A percentile compares a stretch with the other conserved stretches of the same genome.
phyloP scores from a whole-genome alignment of 495 filamentous ascomycete genomes.

The Podospora conica region DNA sequence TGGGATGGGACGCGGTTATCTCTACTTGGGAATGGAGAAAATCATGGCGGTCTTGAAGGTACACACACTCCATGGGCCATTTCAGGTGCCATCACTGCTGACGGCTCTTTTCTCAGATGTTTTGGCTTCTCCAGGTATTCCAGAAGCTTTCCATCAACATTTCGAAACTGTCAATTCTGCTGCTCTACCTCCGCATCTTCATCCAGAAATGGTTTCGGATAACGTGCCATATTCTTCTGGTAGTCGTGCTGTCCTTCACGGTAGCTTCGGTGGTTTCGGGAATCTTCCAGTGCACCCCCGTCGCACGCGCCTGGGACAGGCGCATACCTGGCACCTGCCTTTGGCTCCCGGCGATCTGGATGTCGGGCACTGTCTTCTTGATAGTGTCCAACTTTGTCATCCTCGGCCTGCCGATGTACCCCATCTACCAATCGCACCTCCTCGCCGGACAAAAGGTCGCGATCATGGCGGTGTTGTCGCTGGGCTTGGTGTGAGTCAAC shows the following conservation, averaged over 20 bases:
- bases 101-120: conserved; percentile 16
- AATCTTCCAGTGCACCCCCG: conserved; percentile 27
- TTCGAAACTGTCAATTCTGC: conserved; percentile 32
- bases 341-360: conserved; percentile 36
- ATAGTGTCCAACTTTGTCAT: conserved; percentile 53
- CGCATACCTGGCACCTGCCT: conserved; percentile 47
- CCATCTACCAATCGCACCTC: conserved; percentile 46
- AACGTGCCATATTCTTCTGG: conserved; percentile 21
- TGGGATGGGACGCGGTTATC: conserved; percentile 32
- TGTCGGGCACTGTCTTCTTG: conserved; percentile 50
- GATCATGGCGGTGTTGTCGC: conserved; percentile 31
- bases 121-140: conserved; percentile 28
- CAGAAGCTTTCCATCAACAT: conserved; percentile 31
- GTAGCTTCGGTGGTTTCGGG: conserved; percentile 27
- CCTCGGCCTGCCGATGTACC: conserved; percentile 50
- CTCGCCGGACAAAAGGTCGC: conserved; percentile 46
- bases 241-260: conserved; percentile 19
- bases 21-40: conserved; percentile 21
- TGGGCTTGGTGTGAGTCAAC: conserved; percentile 31
- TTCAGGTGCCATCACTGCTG: not conserved
- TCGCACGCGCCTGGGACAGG: conserved; percentile 49
- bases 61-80: not conserved
- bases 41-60: conserved; percentile 29
- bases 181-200: conserved; percentile 34
- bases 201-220: conserved; percentile 26